Conservation (phyloP, 805 yeast genomes). For the Candida alai region DNA sequence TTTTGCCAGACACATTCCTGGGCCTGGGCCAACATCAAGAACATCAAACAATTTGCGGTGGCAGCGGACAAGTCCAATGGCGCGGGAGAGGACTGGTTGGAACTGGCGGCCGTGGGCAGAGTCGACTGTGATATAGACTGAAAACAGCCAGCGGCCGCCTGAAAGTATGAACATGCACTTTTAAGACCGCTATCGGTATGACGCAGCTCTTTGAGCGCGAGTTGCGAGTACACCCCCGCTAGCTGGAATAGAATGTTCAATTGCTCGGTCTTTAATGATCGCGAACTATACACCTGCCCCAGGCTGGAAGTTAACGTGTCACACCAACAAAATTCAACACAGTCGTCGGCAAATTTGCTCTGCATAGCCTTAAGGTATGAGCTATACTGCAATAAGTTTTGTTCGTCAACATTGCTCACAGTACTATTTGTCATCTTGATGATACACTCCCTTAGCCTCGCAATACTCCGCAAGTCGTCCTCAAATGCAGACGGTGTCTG, state of each 20-base stretch:
- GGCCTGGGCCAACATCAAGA: constrained; percentile 73
- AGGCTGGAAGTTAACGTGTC: constrained; percentile 59
- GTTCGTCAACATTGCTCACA: constrained; percentile 27
- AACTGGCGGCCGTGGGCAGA: constrained; percentile 1
- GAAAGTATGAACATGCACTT: constrained; percentile 60
- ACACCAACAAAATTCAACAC: constrained; percentile 66
- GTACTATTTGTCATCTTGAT: constrained; percentile 28
- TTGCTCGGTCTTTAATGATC: constrained; percentile 57
- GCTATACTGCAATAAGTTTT: constrained; percentile 45
- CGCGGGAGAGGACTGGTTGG: background rate
- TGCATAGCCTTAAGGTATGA: constrained; percentile 40
- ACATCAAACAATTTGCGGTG: constrained; percentile 48
- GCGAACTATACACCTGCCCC: constrained; percentile 41
- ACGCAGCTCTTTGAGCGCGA: constrained; percentile 47
- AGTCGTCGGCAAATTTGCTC: constrained; percentile 61
- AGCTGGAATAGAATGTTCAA: constrained; percentile 64
- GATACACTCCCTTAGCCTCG: constrained; percentile 41
- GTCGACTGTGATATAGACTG: constrained; percentile 14
- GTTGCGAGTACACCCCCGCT: constrained; percentile 57
- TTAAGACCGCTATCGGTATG: constrained; percentile 54
- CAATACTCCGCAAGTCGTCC: constrained; percentile 30
- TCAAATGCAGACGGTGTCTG: constrained; percentile 34
- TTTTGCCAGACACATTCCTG: constrained; percentile 85
- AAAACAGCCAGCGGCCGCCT: constrained; percentile 69
- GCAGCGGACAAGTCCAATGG: constrained; percentile 48